Conservation (phyloP, 2,329 filamentous ascomycete species). For the Exutisphaerella laricina region DNA sequence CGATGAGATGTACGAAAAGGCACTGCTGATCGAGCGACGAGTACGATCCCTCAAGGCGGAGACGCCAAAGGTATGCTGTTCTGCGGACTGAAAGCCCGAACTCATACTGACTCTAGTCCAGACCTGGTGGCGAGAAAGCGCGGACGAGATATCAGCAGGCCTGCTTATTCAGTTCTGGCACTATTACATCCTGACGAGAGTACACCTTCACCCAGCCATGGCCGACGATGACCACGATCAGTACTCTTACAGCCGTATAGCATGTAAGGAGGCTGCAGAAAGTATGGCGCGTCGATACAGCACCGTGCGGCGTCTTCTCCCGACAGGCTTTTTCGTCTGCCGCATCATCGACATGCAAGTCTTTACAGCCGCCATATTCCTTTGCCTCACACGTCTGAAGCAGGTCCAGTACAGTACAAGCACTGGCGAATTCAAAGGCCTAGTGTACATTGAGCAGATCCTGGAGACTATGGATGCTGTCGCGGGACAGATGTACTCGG, state of each 20-base stretch:
- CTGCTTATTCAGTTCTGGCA: conserved; percentile 26
- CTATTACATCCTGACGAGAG: conserved; percentile 24
- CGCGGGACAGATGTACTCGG: conserved; percentile 13
- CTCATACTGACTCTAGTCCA: neutral
- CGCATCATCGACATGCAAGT: conserved; percentile 28
- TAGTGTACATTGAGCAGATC: conserved; percentile 16
- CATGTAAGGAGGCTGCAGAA: conserved; percentile 24
- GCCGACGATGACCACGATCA: conserved; percentile 20
- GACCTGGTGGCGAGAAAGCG: conserved; percentile 13
- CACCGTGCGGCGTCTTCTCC: conserved; percentile 18
- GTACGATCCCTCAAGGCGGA: conserved; percentile 23
- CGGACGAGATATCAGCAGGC: conserved; percentile 10
- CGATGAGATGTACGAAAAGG: conserved; percentile 21
- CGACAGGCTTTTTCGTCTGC: conserved; percentile 26
- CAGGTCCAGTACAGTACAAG: neutral
- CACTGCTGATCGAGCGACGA: conserved; percentile 26
- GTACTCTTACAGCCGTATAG: conserved; percentile 24
- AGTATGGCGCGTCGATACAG: conserved; percentile 21
- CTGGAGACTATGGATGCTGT: conserved; percentile 18
- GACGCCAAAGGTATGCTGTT: conserved; percentile 24
- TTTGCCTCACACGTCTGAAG: conserved; percentile 16
- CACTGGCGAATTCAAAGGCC: neutral
- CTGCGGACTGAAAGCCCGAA: neutral
- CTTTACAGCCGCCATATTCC: conserved; percentile 24
- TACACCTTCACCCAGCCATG: conserved; percentile 26